Base-by-base conservation (phyloP, 176 grass and related monocot species). In the Pontederia paniculata region DNA sequence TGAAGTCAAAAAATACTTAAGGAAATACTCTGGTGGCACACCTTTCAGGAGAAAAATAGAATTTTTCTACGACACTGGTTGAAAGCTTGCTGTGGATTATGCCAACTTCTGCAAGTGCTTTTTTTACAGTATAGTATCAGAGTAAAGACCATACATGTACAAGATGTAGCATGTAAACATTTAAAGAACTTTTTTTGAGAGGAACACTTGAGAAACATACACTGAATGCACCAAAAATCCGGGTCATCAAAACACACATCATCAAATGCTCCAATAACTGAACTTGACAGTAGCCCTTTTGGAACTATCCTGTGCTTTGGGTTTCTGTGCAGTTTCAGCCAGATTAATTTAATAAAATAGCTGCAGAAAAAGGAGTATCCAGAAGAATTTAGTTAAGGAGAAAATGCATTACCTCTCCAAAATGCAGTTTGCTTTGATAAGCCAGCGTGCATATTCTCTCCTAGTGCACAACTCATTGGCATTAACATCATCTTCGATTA, bases 91-190 rank as follows among this genome's bases (percentile, higher is more conserved):
- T 90, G 43, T 45, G 54, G 54, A 90, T 69, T 59, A 97, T 73
- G 46, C 93, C 86, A 77, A 71, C 79, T 88, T 97, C 93, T 79
- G 74, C 93, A 84, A 97, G 79, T 74, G 74, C 93, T 97, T 83
- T 75, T 55, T 44, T 46, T 71, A 50, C 44, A 60, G 71, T 54
- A 53, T 42, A 63, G n/a, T 47, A 74, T 72, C 44, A 63, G 60
- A 63, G 46, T 20, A 42, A 62, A 62, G 43, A 44, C 21, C 12
- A 46, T 50, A 37, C 28, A 37, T 37, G 28, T 37, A 5, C 28
- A 37, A 37, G 28, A 37, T 37, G 28, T 37, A 2, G 28, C 28
- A 37, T 5, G 28, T 37, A 37, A 37, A 37, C 28, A 37, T 37
- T 37, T 37, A 37, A 37, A 6, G 28, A 31, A 5, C 25, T 31